phyloP scores from a whole-genome alignment of 768 basidiomycete genomes.

The Fomitopsis pulvina region DNA sequence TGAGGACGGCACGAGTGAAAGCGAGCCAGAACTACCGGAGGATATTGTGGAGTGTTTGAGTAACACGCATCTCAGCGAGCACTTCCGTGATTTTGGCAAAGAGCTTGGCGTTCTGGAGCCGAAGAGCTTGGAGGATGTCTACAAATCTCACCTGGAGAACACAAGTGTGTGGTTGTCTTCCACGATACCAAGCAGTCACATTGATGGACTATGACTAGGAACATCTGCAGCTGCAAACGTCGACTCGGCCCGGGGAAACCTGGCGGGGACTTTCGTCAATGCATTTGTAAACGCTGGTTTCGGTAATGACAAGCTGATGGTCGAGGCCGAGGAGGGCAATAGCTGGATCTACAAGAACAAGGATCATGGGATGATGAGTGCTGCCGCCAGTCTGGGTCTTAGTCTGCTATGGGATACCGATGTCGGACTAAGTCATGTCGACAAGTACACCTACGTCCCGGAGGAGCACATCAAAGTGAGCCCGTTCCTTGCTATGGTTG shows the following conservation, averaged over 20 bases:
- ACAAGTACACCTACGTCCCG: conserved; percentile 94
- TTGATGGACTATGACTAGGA: conserved; percentile 31
- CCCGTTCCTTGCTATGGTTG: neutral
- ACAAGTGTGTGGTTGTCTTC: conserved; percentile 46
- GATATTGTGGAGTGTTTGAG: conserved; percentile 82
- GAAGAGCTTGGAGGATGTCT: conserved; percentile 92
- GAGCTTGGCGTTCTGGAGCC: conserved; percentile 87
- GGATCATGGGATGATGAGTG: conserved; percentile 98
- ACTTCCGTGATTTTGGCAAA: conserved; percentile 89
- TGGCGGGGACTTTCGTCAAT: conserved; percentile 97
- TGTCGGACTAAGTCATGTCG: conserved; percentile 86
- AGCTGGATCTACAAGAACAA: conserved; percentile 99
- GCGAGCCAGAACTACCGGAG: conserved; percentile 59
- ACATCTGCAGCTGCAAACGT: conserved; percentile 67
- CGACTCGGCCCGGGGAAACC: conserved; percentile 89
- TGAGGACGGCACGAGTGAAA: conserved; percentile 44
- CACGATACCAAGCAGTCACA: neutral
- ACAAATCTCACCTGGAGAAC: conserved; percentile 93
- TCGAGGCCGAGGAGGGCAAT: conserved; percentile 90
- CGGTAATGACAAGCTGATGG: conserved; percentile 98
- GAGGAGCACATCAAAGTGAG: conserved; percentile 92
- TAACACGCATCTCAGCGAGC: conserved; percentile 75
- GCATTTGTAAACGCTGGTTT: conserved; percentile 99
- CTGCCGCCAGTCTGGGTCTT: conserved; percentile 89
- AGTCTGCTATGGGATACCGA: conserved; percentile 96